Conservation (phyloP, 345 rosid genomes). For the Brassica napus region Da-Ae NC_063452.1:48159501-48160000, state of each 20-base stretch:
- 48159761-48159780: slow-evolving; percentile 35
- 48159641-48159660: slow-evolving; percentile 13
- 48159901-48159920: neutral
- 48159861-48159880: neutral
- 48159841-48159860: neutral
- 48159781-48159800: neutral
- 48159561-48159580: slow-evolving; percentile 1
- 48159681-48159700: slow-evolving; percentile 21
- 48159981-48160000: neutral
- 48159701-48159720: slow-evolving; percentile 29
- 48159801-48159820: slow-evolving; percentile 33
- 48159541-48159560: slow-evolving; percentile 4
- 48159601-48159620: neutral
- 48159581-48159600: too few relatives aligned
- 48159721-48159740: slow-evolving; percentile 30
- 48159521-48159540: slow-evolving; percentile 19
- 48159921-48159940: neutral
- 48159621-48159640: neutral
- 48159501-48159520: neutral
- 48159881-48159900: neutral
- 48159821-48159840: slow-evolving; percentile 23
- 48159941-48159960: neutral
- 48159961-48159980: neutral
- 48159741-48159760: slow-evolving; percentile 40
- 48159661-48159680: slow-evolving; percentile 20